These are phyloP conservation scores for Clonostachys solani DNA, from an alignment of 2,329 filamentous ascomycete genomes.

Conservation along the genomic window DNA sequence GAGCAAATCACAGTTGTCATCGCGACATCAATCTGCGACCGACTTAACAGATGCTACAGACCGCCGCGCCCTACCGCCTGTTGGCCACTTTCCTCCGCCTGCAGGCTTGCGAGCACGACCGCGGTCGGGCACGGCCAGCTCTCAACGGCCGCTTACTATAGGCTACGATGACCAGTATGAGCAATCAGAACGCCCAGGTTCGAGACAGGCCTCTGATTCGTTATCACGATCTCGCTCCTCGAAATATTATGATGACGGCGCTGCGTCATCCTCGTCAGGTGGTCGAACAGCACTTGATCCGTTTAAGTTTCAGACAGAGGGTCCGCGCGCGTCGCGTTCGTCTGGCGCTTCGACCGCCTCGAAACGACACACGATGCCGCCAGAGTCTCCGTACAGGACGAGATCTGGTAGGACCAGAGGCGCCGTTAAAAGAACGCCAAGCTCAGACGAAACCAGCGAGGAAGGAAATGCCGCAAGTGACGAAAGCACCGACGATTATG, in stretches of 20 bases:
- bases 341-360: slow-evolving; percentile 22
- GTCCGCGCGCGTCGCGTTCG: slow-evolving; percentile 29
- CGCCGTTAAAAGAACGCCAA: slow-evolving; percentile 11
- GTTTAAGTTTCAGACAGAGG: slow-evolving; percentile 48
- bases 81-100: slow-evolving; percentile 48
- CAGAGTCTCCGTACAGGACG: slow-evolving; percentile 18
- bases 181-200: slow-evolving; percentile 4
- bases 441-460: slow-evolving; percentile 23
- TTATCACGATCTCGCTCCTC: slow-evolving; percentile 22
- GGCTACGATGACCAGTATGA: slow-evolving; percentile 21
- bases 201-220: slow-evolving; percentile 39
- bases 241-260: slow-evolving; percentile 24
- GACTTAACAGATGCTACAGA: slow-evolving; percentile 27
- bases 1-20: slow-evolving; percentile 24
- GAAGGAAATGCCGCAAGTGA: slow-evolving; percentile 16
- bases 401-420: slow-evolving; percentile 21
- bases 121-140: slow-evolving; percentile 35
- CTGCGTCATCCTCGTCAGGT: slow-evolving; percentile 18
- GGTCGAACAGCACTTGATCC: slow-evolving; percentile 32
- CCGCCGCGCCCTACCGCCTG: slow-evolving; percentile 33
- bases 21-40: slow-evolving; percentile 31
- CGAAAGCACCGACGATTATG: slow-evolving; percentile 28
- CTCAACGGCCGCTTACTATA: slow-evolving; percentile 25
- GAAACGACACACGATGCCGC: slow-evolving; percentile 20
- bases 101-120: slow-evolving; percentile 31